Evolutionary conservation across 352 stramenopile genomes (phyloP), one percentile per base, ranked within the genome.

Genomic region (Phytophthora ohioensis): DNA sequence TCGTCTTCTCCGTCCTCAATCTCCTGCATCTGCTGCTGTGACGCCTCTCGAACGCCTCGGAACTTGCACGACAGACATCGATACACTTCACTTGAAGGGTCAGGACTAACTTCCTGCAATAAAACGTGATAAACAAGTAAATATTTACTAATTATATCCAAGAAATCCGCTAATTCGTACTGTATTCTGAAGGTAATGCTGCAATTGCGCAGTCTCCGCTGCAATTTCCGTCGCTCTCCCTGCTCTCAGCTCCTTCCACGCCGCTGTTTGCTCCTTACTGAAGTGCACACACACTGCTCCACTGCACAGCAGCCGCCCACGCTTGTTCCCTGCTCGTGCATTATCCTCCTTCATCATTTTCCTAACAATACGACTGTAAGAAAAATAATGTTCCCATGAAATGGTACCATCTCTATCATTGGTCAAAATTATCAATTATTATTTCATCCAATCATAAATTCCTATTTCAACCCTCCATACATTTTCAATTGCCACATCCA

Each of bases 1-100:
- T 72, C 66, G 41, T 75, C 66, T 17, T 78, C 60, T 11, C 60
- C 70, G 32, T 70, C 67, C 34, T 69, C 60, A 5, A 71, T 67
- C 43, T 67, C 53, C 31, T 74, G 39, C 47, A 73, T 45, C 57
- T 72, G 36, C 67, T 63, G 32, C 42, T 13, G 59, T 10, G 56
- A 62, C 8, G 64, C 36, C 48, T 91, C 82, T 31, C 82, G 74
- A 27, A 59, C 12, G 30, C 83, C 82, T 42, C 43, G 57, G 53
- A 89, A 91, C 9, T 74, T 53, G 58, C 83, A 93, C 39, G 73
- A 80, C 6, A 93, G 63, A 54, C 85, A 93, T 15, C 57, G 68
- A 56, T 79, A 85, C 35, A 67, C 15, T 38, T 91, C 83, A 2
- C 45, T 57, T 0, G 57, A 49, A 10, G 72, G 32, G 3, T 69